A percentile compares a stretch with the other conserved stretches of the same genome.
phyloP scores from a whole-genome alignment of 1,284 basidiomycete genomes.

The Gomphus bonarii region DNA sequence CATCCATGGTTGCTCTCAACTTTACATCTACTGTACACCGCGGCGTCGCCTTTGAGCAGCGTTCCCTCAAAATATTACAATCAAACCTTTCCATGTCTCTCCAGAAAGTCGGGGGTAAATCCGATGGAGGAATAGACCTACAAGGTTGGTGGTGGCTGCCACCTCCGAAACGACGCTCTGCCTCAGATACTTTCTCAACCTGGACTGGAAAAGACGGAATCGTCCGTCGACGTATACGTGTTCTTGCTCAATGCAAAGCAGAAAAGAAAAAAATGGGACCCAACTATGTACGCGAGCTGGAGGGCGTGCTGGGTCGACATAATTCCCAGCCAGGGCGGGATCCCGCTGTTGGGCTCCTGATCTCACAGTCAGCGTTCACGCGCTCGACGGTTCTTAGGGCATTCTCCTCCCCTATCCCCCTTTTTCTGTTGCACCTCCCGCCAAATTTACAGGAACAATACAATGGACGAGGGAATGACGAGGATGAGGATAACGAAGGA shows the following conservation, averaged over 20 bases:
- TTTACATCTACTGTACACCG: slow-evolving; percentile 39
- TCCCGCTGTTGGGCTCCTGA: slow-evolving; percentile 54
- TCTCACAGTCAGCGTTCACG: slow-evolving; percentile 73
- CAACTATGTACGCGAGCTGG: slow-evolving; percentile 76
- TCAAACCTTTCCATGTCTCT: slow-evolving; percentile 71
- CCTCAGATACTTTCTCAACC: background rate
- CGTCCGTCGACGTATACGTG: slow-evolving; percentile 39
- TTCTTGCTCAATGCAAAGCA: slow-evolving; percentile 89
- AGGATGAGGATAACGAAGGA: slow-evolving; percentile 3
- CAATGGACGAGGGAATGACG: slow-evolving; percentile 4
- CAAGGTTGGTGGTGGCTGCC: slow-evolving; percentile 90
- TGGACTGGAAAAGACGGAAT: slow-evolving; percentile 16
- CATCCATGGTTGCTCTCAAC: background rate
- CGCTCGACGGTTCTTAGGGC: slow-evolving; percentile 55
- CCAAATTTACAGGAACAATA: slow-evolving; percentile 19
- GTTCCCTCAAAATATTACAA: slow-evolving; percentile 52
- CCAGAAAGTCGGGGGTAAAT: slow-evolving; percentile 62
- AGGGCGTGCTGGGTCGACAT: slow-evolving; percentile 63
- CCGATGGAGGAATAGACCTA: slow-evolving; percentile 84
- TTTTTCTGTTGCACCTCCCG: slow-evolving; percentile 70
- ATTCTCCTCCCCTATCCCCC: slow-evolving; percentile 60
- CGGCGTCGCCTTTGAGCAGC: slow-evolving; percentile 69
- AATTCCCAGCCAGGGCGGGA: slow-evolving; percentile 7
- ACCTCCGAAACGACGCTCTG: slow-evolving; percentile 2
- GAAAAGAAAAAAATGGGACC: slow-evolving; percentile 73